Evolutionary conservation across 1,139 yeast species (phyloP), one percentile per base, ranked within the genome.

Genomic region (Blastobotrys proliferans): DNA sequence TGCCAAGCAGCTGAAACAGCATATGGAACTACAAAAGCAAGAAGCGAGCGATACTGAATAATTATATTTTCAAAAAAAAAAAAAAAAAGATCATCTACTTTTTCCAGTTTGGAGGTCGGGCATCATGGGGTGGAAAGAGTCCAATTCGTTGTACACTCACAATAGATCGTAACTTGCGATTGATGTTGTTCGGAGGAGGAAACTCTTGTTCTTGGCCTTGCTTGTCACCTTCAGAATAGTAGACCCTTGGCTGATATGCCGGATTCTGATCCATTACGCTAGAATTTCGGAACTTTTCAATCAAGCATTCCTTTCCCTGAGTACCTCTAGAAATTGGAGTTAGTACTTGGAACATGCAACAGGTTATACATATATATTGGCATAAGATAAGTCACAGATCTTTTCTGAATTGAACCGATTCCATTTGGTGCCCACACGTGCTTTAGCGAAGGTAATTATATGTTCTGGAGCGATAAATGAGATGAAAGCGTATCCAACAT

Each of bases 401-500:
- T 74, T 74, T 32, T 69, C 74, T 1, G 77, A 72, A 48, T 70
- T 69, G 55, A 69, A 69, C 33, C 63, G 58, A 46, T 63, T 64
- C 73, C 79, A 74, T 50, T 63, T 68, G 35, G 70, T 68, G 3
- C 77, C 77, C 6, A 68, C 66, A 19, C 77, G 61, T 3, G 67
- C 68, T 37, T 59, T 56, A 32, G 74, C 74, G 54, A 74, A 72
- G 5, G 65, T 60, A 28, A 71, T 63, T 28, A 74, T 72, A 40
- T 68, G 65, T 41, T 60, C 58, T 3, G 78, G 73, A 9, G 63
- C 57, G 22, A 63, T 66, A 48, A 74, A 74, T 4, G 76, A 70
- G 30, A 74, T 67, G 52, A 74, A 74, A 3, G 78, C 79, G 55
- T 74, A 74, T 6, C 77, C 77, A 32, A 72, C 76, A 45, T 73